phyloP scores from a whole-genome alignment of 495 filamentous ascomycete species.

The Thermothielavioides terrestris region DNA sequence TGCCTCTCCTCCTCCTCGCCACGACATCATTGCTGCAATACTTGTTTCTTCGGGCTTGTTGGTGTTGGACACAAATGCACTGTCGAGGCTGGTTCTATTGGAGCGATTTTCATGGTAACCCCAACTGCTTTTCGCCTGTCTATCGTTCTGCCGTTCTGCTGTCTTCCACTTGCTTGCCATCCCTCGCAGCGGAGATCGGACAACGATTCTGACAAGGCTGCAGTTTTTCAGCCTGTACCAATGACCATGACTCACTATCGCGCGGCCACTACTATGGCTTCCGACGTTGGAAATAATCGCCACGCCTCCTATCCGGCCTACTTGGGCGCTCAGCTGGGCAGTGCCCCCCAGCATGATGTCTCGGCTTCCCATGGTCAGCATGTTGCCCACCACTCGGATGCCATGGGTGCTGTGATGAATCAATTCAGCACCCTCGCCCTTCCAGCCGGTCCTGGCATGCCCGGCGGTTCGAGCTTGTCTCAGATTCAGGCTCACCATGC shows the following conservation, averaged over 20 bases:
- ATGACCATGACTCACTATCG: conserved; percentile 24
- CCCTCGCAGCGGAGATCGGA: too few species aligned
- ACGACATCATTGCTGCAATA: neutral
- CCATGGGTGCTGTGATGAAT: conserved; percentile 26
- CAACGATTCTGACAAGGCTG: neutral
- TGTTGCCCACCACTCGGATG: conserved; percentile 16
- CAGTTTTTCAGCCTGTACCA: conserved; percentile 1
- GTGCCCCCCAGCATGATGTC: conserved; percentile 18
- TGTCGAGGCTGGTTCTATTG: neutral
- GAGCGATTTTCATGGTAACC: neutral
- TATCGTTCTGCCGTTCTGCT: neutral
- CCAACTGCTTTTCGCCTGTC: too few species aligned
- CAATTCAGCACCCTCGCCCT: conserved; percentile 35
- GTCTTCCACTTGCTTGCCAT: too few species aligned
- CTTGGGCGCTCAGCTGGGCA: conserved; percentile 16
- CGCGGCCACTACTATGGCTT: conserved; percentile 12
- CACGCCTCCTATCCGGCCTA: conserved; percentile 20
- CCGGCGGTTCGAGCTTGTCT: conserved; percentile 11
- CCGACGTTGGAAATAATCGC: conserved; percentile 21
- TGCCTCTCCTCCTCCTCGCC: neutral
- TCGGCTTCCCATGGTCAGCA: conserved; percentile 21
- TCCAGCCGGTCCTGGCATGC: conserved; percentile 19
- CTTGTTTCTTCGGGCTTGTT: neutral
- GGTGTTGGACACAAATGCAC: too few species aligned
- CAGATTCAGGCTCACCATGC: conserved; percentile 23